phyloP scores from a whole-genome alignment of 2,329 filamentous ascomycete genomes.

The Pleurostoma richardsiae region DNA sequence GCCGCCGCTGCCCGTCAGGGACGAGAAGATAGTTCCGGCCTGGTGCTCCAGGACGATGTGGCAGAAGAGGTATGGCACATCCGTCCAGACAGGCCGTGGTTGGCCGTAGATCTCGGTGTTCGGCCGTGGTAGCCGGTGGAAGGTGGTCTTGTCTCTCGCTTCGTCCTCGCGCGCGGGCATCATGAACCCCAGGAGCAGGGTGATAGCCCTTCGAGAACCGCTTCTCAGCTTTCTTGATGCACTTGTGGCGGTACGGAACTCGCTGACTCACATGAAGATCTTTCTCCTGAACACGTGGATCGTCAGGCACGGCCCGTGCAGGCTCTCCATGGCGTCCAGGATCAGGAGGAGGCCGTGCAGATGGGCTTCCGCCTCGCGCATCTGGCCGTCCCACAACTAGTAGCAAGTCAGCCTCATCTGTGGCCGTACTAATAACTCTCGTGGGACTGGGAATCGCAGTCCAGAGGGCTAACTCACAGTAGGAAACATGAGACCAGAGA shows the following conservation, averaged over 20 bases:
- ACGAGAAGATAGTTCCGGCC: not conserved
- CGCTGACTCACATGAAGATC: not conserved
- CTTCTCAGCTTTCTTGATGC: not conserved
- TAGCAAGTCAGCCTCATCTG: not conserved
- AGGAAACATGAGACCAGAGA: not conserved
- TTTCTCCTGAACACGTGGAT: not conserved
- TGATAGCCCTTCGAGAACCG: not conserved
- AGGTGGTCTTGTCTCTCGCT: not conserved
- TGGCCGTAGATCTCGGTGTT: not conserved
- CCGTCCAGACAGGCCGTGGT: not conserved
- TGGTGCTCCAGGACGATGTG: not conserved
- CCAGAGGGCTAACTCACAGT: not conserved
- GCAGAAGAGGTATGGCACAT: not conserved
- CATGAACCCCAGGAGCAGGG: not conserved
- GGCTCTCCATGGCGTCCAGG: not conserved
- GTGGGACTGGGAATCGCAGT: no score
- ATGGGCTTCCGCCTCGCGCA: not conserved
- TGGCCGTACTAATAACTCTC: no score
- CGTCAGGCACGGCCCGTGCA: not conserved
- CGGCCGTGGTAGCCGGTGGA: not conserved
- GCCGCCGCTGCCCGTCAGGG: not conserved
- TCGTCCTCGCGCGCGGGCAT: not conserved
- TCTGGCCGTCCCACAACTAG: not conserved
- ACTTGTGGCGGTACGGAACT: not conserved
- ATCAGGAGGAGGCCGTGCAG: not conserved